Evolutionary conservation across 116 monocot species (phyloP).

Genomic region (Trichopus zeylanicus): DNA sequence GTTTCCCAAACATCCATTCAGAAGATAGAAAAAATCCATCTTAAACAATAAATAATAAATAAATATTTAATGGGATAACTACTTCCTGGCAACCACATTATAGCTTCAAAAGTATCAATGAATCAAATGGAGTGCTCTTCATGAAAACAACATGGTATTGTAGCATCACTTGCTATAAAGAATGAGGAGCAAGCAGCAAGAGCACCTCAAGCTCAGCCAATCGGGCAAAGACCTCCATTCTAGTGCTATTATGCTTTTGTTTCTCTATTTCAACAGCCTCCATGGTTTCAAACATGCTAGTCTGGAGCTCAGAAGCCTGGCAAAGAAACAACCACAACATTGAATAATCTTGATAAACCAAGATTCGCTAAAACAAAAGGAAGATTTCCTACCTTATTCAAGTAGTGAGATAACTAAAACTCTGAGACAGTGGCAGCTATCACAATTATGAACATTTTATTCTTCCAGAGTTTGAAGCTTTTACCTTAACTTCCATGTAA

Average conservation of each 20-base stretch:
- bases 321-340: neutral
- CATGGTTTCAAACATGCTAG: slow-evolving; percentile 71
- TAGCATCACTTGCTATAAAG: neutral
- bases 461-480: too few relatives aligned
- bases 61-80: neutral
- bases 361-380: neutral
- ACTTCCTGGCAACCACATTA: neutral
- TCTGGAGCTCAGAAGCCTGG: slow-evolving; percentile 80
- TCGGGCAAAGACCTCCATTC: slow-evolving; percentile 81
- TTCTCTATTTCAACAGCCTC: slow-evolving; percentile 85
- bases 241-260: slow-evolving; percentile 77
- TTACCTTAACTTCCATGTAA: too few relatives aligned
- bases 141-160: neutral
- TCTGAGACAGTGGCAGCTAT: too few relatives aligned
- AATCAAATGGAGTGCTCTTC: too few relatives aligned
- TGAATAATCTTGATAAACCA: neutral
- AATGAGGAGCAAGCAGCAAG: neutral
- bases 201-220: slow-evolving; percentile 75
- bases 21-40: too few relatives aligned
- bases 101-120: neutral
- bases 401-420: too few relatives aligned
- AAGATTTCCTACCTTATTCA: too few relatives aligned
- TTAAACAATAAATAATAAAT: too few relatives aligned
- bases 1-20: too few relatives aligned
- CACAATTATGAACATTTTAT: too few relatives aligned